Evolutionary conservation across 331 rosid genomes (phyloP).

Genomic region (Telfairia occidentalis): DNA sequence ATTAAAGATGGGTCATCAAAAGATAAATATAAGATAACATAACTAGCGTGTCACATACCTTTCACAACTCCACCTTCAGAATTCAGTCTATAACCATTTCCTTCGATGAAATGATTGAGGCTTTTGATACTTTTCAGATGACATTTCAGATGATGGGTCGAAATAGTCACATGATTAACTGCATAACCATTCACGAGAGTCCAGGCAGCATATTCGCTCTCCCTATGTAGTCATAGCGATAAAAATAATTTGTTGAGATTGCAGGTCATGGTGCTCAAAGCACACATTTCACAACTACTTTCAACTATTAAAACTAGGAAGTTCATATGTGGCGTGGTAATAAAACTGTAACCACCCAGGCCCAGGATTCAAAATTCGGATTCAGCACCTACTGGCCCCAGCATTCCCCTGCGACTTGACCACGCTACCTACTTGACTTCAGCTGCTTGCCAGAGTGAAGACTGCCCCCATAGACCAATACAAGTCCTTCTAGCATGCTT

Average conservation of each 20-base stretch:
- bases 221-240: slow-evolving; percentile 33
- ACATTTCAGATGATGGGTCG: slow-evolving; percentile 68
- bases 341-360: too few species aligned
- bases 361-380: too few species aligned
- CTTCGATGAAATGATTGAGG: slow-evolving; percentile 67
- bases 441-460: too few species aligned
- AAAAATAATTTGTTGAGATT: not conserved
- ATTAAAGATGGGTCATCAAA: not conserved
- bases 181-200: slow-evolving; percentile 89
- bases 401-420: too few species aligned
- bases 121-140: slow-evolving; percentile 46
- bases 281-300: not conserved
- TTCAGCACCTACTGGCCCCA: too few species aligned
- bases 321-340: not conserved
- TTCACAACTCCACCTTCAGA: slow-evolving; percentile 86
- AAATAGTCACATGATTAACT: slow-evolving; percentile 78
- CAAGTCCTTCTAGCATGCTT: too few species aligned
- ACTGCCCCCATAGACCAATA: too few species aligned
- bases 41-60: slow-evolving; percentile 29
- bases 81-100: slow-evolving; percentile 61
- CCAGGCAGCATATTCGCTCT: slow-evolving; percentile 99
- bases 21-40: not conserved
- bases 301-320: not conserved
- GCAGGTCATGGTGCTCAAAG: not conserved
- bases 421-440: too few species aligned